Conservation (phyloP, 805 yeast species). For the Schwanniomyces sp. region DNA sequence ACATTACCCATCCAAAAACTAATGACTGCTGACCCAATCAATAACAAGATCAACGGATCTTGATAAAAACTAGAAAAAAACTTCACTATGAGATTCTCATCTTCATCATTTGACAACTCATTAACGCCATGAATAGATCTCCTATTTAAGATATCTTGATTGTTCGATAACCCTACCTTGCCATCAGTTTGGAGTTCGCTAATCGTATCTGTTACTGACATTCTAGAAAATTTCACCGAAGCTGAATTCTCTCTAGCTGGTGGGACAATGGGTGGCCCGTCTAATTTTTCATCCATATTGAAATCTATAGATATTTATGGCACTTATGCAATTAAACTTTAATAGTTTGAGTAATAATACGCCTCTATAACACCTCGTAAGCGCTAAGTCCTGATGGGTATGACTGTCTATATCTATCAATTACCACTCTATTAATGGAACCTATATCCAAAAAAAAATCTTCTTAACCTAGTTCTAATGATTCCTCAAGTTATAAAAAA, state of each 20-base stretch:
- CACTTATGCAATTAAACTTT: neutral
- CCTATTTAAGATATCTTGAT: constrained; percentile 71
- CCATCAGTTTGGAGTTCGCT: constrained; percentile 61
- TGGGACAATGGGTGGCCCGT: constrained; percentile 11
- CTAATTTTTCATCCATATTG: neutral
- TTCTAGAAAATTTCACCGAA: constrained; percentile 62
- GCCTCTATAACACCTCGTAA: neutral
- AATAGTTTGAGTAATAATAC: neutral
- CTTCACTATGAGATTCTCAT: constrained; percentile 68
- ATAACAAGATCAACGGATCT: constrained; percentile 84
- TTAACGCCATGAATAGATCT: constrained; percentile 77
- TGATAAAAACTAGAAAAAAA: constrained; percentile 81
- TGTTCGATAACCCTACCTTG: constrained; percentile 59
- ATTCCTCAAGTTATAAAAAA: neutral
- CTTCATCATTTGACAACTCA: constrained; percentile 75
- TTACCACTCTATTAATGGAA: neutral
- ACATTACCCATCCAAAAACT: constrained; percentile 93
- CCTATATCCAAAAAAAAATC: neutral
- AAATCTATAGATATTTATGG: neutral
- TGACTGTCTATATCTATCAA: neutral
- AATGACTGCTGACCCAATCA: constrained; percentile 86
- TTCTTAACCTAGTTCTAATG: neutral
- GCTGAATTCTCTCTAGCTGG: constrained; percentile 42
- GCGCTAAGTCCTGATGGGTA: neutral
- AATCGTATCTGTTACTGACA: constrained; percentile 66